These are phyloP conservation scores for Neurospora pannonica DNA, from an alignment of 495 filamentous ascomycete genomes.

Conservation along the genomic window DNA sequence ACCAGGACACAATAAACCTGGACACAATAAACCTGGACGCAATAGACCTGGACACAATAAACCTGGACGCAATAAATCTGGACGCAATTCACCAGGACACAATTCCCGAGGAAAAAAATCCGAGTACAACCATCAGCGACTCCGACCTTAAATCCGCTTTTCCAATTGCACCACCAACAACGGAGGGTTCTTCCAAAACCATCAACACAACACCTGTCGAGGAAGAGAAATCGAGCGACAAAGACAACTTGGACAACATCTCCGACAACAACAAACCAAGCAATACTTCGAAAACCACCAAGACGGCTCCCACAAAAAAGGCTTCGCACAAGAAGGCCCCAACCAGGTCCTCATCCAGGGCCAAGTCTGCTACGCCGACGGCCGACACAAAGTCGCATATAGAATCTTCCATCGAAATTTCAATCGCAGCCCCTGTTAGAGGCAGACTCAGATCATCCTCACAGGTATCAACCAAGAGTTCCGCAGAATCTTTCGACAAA, in stretches of 20 bases:
- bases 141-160: neutral
- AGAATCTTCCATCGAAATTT: no score
- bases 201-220: neutral
- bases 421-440: neutral
- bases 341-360: neutral
- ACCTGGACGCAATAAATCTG: neutral
- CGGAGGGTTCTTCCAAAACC: neutral
- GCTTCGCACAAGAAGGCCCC: neutral
- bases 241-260: neutral
- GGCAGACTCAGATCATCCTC: neutral
- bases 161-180: neutral
- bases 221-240: neutral
- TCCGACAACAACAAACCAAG: neutral
- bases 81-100: neutral
- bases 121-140: neutral
- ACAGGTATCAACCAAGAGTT: fast-evolving
- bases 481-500: neutral
- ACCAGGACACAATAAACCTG: neutral
- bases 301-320: neutral
- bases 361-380: neutral
- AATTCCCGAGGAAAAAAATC: neutral
- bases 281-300: neutral
- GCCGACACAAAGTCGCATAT: neutral
- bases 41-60: neutral
- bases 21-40: neutral